Evolutionary conservation across 140 eudicot genomes (phyloP).

Genomic region (Senecio squalidus): DNA sequence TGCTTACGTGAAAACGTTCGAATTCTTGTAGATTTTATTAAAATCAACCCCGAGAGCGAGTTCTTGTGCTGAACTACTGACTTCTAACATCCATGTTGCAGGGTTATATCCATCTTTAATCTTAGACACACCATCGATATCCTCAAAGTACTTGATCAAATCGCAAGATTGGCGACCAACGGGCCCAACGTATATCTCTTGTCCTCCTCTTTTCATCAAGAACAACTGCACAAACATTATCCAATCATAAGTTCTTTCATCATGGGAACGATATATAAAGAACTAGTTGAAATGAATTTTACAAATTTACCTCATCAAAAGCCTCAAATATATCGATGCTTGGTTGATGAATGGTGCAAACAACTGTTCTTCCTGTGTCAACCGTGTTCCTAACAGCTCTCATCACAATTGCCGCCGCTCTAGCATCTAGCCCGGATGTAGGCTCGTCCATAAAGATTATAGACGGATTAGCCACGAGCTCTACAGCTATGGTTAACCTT

Average conservation of each 20-base stretch:
- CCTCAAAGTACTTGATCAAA: conserved; percentile 75
- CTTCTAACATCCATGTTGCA: too few species aligned
- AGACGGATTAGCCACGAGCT: conserved; percentile 89
- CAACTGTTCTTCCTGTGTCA: conserved; percentile 80
- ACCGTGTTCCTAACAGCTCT: conserved; percentile 69
- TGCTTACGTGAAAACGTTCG: too few species aligned
- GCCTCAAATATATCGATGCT: conserved; percentile 89
- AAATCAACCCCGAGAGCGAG: too few species aligned
- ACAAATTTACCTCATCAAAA: conserved; percentile 47
- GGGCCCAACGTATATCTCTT: conserved; percentile 74
- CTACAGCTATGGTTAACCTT: conserved; percentile 86
- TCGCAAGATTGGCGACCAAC: conserved; percentile 54
- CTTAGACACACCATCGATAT: too few species aligned
- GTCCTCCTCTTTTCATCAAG: conserved; percentile 78
- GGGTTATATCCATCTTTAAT: too few species aligned
- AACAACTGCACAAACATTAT: conserved; percentile 20
- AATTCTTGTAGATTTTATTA: too few species aligned
- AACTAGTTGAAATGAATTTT: not conserved
- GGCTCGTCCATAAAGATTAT: conserved; percentile 95
- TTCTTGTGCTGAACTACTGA: too few species aligned
- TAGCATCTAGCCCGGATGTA: conserved; percentile 86
- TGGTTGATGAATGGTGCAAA: conserved; percentile 94
- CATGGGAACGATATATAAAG: not conserved
- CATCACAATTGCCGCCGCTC: conserved; percentile 89
- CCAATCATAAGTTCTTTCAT: not conserved